Evolutionary conservation across 306 rosid species (phyloP).

Genomic region (Fagus crenata): DNA sequence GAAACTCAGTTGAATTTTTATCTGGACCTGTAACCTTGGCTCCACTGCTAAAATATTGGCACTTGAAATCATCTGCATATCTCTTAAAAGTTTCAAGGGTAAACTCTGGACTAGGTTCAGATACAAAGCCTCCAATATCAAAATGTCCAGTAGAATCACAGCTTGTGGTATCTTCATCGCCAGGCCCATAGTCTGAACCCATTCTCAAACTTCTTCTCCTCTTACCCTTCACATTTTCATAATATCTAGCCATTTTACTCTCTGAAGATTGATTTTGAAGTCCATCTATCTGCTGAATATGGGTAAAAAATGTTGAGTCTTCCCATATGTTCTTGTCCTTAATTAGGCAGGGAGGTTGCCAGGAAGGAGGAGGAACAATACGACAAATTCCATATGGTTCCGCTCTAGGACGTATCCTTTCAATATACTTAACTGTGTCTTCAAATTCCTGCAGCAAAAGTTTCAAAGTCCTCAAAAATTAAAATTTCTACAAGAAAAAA

Average conservation of each 20-base stretch:
- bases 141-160: constrained; percentile 23
- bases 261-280: constrained; percentile 40
- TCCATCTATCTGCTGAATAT: constrained; percentile 67
- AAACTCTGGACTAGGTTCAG: constrained; percentile 58
- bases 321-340: constrained; percentile 53
- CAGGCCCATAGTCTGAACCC: constrained; percentile 39
- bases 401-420: constrained; percentile 58
- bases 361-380: constrained; percentile 74
- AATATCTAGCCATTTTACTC: constrained; percentile 24
- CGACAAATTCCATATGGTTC: constrained; percentile 80
- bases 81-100: constrained; percentile 57
- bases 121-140: constrained; percentile 32
- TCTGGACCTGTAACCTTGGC: constrained; percentile 36
- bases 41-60: constrained; percentile 51
- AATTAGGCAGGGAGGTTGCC: constrained; percentile 57
- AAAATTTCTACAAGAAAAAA: constrained; percentile 15
- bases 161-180: constrained; percentile 29
- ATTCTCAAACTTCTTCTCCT: constrained; percentile 45
- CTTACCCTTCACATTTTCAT: constrained; percentile 35
- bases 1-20: constrained; percentile 23
- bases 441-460: constrained; percentile 67
- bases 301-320: constrained; percentile 50
- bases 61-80: constrained; percentile 75
- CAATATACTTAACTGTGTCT: constrained; percentile 63
- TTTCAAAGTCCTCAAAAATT: constrained; percentile 24